A percentile compares a stretch with the other conserved stretches of the same genome.
phyloP scores from a whole-genome alignment of 805 yeast genomes.

The Lipomyces yamanashiensis region DNA sequence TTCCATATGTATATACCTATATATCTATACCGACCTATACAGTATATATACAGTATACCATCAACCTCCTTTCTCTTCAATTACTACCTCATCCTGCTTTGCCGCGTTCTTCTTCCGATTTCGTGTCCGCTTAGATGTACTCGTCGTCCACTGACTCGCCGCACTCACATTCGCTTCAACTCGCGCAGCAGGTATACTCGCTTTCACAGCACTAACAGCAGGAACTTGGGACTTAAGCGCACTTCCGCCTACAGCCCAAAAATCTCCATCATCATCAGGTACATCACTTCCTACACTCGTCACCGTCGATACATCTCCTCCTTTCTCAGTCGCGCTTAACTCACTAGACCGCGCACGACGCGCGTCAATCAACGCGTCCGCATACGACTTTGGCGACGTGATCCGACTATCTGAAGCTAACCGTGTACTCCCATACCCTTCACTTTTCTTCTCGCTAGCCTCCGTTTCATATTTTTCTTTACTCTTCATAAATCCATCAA shows the following conservation, averaged over 20 bases:
- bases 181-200: not conserved
- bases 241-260: slow-evolving; percentile 24
- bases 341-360: not conserved
- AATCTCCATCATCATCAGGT: slow-evolving; percentile 16
- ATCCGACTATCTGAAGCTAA: slow-evolving; percentile 5
- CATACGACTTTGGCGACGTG: slow-evolving; percentile 24
- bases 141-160: slow-evolving; percentile 31
- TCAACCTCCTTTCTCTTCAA: slow-evolving; percentile 21
- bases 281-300: not conserved
- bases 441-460: slow-evolving; percentile 6
- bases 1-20: too few relatives aligned
- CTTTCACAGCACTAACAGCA: not conserved
- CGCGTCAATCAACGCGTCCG: slow-evolving; percentile 25
- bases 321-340: not conserved
- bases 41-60: too few relatives aligned
- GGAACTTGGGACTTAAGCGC: not conserved
- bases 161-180: not conserved
- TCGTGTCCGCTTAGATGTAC: slow-evolving; percentile 27
- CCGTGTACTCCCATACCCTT: not conserved
- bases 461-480: not conserved
- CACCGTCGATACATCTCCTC: not conserved
- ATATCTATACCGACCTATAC: too few relatives aligned
- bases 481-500: slow-evolving; percentile 15
- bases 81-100: slow-evolving; percentile 14
- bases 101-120: slow-evolving; percentile 16